Conservation (phyloP, 306 rosid genomes). For the Prunus persica region DNA sequence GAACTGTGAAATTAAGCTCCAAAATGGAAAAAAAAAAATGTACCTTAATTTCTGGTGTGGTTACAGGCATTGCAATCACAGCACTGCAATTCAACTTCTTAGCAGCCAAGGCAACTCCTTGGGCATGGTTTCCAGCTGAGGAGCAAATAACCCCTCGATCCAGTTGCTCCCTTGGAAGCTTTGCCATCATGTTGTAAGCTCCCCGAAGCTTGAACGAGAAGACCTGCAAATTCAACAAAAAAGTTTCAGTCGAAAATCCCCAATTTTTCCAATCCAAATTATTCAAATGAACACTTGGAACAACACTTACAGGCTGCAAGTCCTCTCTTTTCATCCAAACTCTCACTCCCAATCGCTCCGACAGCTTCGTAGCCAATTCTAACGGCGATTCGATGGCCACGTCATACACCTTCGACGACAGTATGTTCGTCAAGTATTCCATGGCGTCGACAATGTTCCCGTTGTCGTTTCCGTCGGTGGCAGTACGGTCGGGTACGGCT, state of each 20-base stretch:
- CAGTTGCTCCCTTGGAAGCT: slow-evolving; percentile 60
- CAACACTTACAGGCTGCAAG: slow-evolving; percentile 70
- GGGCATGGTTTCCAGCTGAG: slow-evolving; percentile 98
- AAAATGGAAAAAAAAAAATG: background rate
- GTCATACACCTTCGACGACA: slow-evolving; percentile 83
- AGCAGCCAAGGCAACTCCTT: slow-evolving; percentile 93
- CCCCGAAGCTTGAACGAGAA: slow-evolving; percentile 96
- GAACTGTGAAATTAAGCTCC: background rate
- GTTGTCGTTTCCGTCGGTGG: slow-evolving; percentile 12
- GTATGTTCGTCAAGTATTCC: slow-evolving; percentile 68
- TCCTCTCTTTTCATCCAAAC: slow-evolving; percentile 95
- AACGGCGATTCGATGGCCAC: slow-evolving; percentile 82
- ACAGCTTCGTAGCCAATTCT: slow-evolving; percentile 67
- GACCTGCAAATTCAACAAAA: slow-evolving; percentile 42
- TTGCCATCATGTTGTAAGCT: slow-evolving; percentile 98
- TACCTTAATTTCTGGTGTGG: slow-evolving; percentile 95
- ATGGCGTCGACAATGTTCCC: slow-evolving; percentile 38
- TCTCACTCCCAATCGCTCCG: slow-evolving; percentile 60
- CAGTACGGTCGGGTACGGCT: slow-evolving; percentile 49
- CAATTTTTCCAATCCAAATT: background rate
- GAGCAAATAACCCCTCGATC: slow-evolving; percentile 89
- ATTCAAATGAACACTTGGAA: background rate
- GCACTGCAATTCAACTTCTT: slow-evolving; percentile 72
- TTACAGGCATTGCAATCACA: slow-evolving; percentile 84
- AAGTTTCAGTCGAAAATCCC: background rate